phyloP scores from a whole-genome alignment of 139 green algal species.

The Marvania coccoides region DNA sequence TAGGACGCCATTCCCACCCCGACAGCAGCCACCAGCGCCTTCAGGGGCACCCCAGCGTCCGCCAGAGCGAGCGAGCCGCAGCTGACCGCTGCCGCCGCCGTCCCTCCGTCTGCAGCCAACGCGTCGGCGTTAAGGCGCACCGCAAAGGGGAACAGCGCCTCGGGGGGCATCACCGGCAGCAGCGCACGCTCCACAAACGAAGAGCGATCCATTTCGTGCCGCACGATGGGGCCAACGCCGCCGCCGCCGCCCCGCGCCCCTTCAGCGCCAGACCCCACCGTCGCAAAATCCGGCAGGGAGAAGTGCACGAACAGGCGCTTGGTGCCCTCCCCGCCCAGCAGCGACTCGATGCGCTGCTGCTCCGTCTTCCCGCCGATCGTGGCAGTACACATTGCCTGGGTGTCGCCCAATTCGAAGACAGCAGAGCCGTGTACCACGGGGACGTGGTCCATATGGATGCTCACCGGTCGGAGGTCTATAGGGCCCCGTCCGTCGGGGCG shows the following conservation, averaged over 20 bases:
- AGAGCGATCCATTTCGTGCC: constrained; percentile 88
- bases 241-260: background rate
- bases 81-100: constrained; percentile 48
- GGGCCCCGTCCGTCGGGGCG: constrained; percentile 32
- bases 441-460: constrained; percentile 35
- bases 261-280: too few relatives aligned
- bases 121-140: constrained; percentile 53
- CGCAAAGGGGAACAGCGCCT: constrained; percentile 50
- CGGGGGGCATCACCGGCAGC: constrained; percentile 58
- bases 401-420: constrained; percentile 91
- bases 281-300: constrained; percentile 32
- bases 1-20: constrained; percentile 34
- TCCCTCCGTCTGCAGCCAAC: constrained; percentile 45
- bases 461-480: background rate
- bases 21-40: constrained; percentile 42
- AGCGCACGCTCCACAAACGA: constrained; percentile 83
- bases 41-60: constrained; percentile 47
- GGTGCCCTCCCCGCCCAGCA: constrained; percentile 2
- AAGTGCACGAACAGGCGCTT: constrained; percentile 49
- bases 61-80: constrained; percentile 41
- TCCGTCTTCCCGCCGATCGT: constrained; percentile 33
- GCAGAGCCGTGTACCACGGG: constrained; percentile 60
- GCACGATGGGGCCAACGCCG: background rate
- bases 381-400: constrained; percentile 65
- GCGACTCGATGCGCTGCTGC: constrained; percentile 3